Evolutionary conservation across 495 filamentous ascomycete species (phyloP).

Genomic region (Penicillium daleae): DNA sequence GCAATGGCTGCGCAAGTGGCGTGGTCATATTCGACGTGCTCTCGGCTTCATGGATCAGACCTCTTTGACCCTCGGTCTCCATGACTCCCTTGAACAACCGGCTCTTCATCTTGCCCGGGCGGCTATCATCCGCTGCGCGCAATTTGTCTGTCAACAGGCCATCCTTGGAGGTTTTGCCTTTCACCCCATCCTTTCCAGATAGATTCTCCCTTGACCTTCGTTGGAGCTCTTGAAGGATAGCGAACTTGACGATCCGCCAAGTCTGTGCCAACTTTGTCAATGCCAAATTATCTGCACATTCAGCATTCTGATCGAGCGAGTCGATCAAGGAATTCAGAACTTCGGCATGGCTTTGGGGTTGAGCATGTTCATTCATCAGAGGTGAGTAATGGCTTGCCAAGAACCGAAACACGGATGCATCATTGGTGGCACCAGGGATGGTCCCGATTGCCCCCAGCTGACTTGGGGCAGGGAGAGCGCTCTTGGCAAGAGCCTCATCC

Average conservation of each 20-base stretch:
- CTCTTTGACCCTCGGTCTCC: conserved; percentile 40
- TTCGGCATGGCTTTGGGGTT: conserved; percentile 33
- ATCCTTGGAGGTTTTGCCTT: conserved; percentile 42
- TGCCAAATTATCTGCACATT: conserved; percentile 59
- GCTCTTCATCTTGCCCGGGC: conserved; percentile 43
- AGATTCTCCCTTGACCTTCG: conserved; percentile 60
- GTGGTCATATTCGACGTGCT: conserved; percentile 80
- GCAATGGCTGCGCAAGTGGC: conserved; percentile 71
- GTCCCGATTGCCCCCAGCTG: conserved; percentile 66
- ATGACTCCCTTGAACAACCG: conserved; percentile 51
- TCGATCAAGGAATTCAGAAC: conserved; percentile 51
- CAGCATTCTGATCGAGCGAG: conserved; percentile 66
- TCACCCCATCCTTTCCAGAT: conserved; percentile 26
- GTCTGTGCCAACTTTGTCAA: conserved; percentile 71
- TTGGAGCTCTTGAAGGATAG: conserved; percentile 62
- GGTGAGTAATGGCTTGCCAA: conserved; percentile 61
- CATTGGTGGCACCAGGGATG: conserved; percentile 57
- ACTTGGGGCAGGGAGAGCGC: conserved; percentile 54
- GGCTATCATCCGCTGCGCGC: conserved; percentile 40
- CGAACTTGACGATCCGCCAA: conserved; percentile 70
- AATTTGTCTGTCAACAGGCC: conserved; percentile 30
- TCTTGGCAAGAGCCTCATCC: conserved; percentile 62
- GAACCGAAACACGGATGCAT: conserved; percentile 58
- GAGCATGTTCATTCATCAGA: conserved; percentile 34
- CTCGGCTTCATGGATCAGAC: conserved; percentile 56